Conservation (phyloP, 2,329 filamentous ascomycete genomes). For the Dothideomycetidae sp. region DNA sequence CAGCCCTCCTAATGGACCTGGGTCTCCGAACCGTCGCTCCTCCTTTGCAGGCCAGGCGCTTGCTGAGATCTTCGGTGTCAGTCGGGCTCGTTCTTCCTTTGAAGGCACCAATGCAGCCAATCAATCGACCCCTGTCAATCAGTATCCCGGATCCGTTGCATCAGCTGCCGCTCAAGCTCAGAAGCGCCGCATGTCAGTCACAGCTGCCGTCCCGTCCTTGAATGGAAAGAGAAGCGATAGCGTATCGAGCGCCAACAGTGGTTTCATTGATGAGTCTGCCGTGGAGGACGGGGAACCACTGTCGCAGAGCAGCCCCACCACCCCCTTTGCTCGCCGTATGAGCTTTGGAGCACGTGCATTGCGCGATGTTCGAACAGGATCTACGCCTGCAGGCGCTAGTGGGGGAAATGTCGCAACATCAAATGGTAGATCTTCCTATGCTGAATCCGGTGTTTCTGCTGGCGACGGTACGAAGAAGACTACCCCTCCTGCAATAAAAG, state of each 20-base stretch:
- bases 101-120: conserved; percentile 19
- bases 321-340: conserved; percentile 69
- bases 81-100: conserved; percentile 22
- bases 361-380: conserved; percentile 47
- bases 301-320: conserved; percentile 45
- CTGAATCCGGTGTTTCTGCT: conserved; percentile 9
- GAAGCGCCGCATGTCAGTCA: conserved; percentile 35
- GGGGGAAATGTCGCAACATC: conserved; percentile 42
- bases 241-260: conserved; percentile 29
- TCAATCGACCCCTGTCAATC: conserved; percentile 12
- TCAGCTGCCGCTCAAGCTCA: conserved; percentile 36
- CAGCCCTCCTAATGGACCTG: conserved; percentile 28
- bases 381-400: conserved; percentile 40
- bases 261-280: conserved; percentile 34
- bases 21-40: conserved; percentile 28
- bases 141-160: conserved; percentile 30
- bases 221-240: conserved; percentile 31
- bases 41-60: conserved; percentile 36
- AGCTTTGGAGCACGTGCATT: conserved; percentile 79
- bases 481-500: conserved; percentile 23
- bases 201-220: conserved; percentile 29
- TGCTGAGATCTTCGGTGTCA: conserved; percentile 33
- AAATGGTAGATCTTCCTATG: conserved; percentile 44
- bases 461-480: conserved; percentile 12
- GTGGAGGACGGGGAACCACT: conserved; percentile 46